Evolutionary conservation across 768 basidiomycete genomes (phyloP), one percentile per base, ranked within the genome.

Genomic region (Tubosaeta brunneosetosa): DNA sequence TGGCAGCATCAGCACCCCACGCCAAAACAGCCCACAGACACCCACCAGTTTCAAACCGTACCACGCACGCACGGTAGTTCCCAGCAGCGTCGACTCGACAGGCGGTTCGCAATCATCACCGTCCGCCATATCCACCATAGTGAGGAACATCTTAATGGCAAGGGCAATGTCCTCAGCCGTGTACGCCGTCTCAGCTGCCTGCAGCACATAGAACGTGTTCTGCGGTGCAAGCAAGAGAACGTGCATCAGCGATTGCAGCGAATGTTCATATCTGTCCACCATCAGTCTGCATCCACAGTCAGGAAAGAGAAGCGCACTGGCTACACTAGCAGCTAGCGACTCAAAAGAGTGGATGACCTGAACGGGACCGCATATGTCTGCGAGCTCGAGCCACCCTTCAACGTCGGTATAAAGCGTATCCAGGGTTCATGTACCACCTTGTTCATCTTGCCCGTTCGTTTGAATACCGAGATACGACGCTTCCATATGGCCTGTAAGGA

Each of bases 351-450:
- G n/a, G n/a, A n/a, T n/a, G n/a, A n/a, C n/a, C n/a, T n/a, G n/a
- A n/a, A n/a, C n/a, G n/a, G n/a, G n/a, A n/a, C n/a, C n/a, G n/a
- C n/a, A n/a, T n/a, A 91, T 80, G 61, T 89, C 86, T 0, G 89
- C 84, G 22, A 97, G 80, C 65, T 94, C 87, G 16, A 89, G 70
- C 93, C 94, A 95, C 11, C 81, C 91, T 58, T 94, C 91, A 13
- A 86, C 74, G 57, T 97, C 94, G 19, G 83, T 83, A 66, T 95
- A 97, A 65, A 92, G 88, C 0, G 86, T 91, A 61, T 97, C 93
- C 17, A 93, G 3, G 95, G 76, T 61, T 92, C 83, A 10, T 83
- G 78, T 2, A 88, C 82, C 0, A 88, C 85, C 45, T 76, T 76
- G 47, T 91, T 83, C 0, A 79, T 68, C 62, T 79, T 79, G 43